These are phyloP conservation scores for Globisporangium rhizosaccharum DNA, from an alignment of 352 stramenopile genomes.

Conservation along the genomic window DNA sequence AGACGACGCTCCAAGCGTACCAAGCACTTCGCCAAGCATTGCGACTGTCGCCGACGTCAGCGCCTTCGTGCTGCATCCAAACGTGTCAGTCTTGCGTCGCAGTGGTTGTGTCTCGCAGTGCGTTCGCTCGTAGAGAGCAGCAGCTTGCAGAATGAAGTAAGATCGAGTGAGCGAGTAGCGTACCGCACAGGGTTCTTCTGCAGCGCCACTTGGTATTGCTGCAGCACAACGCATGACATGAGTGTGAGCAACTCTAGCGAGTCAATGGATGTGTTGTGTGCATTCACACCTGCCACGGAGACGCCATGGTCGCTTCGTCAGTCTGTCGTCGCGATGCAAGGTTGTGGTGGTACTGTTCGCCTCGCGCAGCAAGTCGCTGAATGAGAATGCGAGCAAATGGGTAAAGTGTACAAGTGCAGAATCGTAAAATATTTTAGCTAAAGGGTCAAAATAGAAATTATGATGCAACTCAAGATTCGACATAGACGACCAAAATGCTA, in stretches of 20 bases:
- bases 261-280: too few species aligned
- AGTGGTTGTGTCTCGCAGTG: too few species aligned
- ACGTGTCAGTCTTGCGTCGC: too few species aligned
- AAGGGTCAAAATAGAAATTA: too few species aligned
- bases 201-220: conserved; percentile 61
- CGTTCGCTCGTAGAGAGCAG: too few species aligned
- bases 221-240: neutral
- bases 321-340: neutral
- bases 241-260: neutral
- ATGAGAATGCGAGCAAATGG: too few species aligned
- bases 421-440: too few species aligned
- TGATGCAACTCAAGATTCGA: too few species aligned
- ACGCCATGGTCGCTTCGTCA: neutral
- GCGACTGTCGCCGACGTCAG: conserved; percentile 57
- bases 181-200: conserved; percentile 48
- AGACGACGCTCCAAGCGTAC: conserved; percentile 11
- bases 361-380: neutral
- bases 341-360: neutral
- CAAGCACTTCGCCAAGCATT: conserved; percentile 60
- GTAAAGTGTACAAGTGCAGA: too few species aligned
- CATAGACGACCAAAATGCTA: too few species aligned
- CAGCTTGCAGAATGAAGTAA: neutral
- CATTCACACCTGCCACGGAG: neutral
- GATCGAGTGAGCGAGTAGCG: neutral
- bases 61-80: conserved; percentile 44